phyloP scores from a whole-genome alignment of 306 rosid species.

The Lathyrus sativus region DNA sequence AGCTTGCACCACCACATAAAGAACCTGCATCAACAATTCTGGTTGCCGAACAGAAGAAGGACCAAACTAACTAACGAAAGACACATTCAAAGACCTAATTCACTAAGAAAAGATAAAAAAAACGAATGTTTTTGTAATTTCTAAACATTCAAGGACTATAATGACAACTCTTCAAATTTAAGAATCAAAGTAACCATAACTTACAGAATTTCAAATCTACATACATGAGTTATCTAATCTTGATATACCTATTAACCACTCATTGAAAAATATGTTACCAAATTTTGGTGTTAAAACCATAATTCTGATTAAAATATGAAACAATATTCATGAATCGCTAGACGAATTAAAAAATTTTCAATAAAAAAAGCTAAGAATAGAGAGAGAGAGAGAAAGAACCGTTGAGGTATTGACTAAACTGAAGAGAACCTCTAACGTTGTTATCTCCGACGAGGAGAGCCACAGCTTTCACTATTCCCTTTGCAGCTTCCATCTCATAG shows the following conservation, averaged over 20 bases:
- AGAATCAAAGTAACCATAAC: neutral
- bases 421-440: conserved; percentile 64
- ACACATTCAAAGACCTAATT: neutral
- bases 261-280: neutral
- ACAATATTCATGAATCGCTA: neutral
- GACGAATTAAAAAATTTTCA: neutral
- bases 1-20: too few species aligned
- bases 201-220: neutral
- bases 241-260: neutral
- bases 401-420: conserved; percentile 51
- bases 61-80: neutral
- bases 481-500: conserved; percentile 34
- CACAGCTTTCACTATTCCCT: conserved; percentile 57
- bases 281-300: neutral
- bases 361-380: neutral
- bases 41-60: too few species aligned
- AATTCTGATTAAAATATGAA: neutral
- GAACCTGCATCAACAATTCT: too few species aligned
- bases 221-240: neutral
- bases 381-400: conserved; percentile 45
- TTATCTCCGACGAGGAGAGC: conserved; percentile 58
- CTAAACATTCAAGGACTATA: neutral
- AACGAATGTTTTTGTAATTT: neutral
- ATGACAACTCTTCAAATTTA: neutral
- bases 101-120: neutral